Conservation (phyloP, 257 asterid species). For the Ballota nigra region DNA sequence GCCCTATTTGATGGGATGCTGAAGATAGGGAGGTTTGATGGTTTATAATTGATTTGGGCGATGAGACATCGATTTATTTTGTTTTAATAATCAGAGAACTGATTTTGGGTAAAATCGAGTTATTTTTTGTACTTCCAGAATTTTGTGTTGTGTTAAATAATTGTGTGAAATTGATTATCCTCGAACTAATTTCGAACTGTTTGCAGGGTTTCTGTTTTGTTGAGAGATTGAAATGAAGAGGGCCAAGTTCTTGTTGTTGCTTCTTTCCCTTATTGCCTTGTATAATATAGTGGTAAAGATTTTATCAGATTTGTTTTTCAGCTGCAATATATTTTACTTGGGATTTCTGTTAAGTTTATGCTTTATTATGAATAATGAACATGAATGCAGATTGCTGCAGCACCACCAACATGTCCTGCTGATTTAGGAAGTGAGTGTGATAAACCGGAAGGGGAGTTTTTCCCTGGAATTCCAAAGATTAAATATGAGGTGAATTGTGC, state of each 20-base stretch:
- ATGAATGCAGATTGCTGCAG: slow-evolving; percentile 49
- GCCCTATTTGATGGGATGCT: not conserved
- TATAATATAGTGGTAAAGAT: slow-evolving; percentile 48
- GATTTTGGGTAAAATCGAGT: not conserved
- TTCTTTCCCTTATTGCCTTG: slow-evolving; percentile 35
- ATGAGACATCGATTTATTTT: not conserved
- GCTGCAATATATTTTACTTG: not conserved
- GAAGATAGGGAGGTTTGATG: not conserved
- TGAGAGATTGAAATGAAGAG: slow-evolving; percentile 38
- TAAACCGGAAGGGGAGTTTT: slow-evolving; percentile 87
- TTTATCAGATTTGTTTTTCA: not conserved
- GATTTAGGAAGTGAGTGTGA: slow-evolving; percentile 45
- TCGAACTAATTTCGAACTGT: not conserved
- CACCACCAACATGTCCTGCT: slow-evolving; percentile 89
- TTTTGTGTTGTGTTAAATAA: not conserved
- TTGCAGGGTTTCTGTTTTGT: slow-evolving; percentile 29
- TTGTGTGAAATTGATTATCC: not conserved
- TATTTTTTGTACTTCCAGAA: not conserved
- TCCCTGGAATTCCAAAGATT: slow-evolving; percentile 75
- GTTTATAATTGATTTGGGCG: not conserved
- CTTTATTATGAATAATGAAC: slow-evolving; percentile 3
- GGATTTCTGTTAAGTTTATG: not conserved
- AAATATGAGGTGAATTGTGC: slow-evolving; percentile 66
- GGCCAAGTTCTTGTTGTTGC: slow-evolving; percentile 33
- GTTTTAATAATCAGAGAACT: not conserved